Evolutionary conservation across 2,329 filamentous ascomycete species (phyloP), one percentile per base, ranked within the genome.

Genomic region (Elsinoe batatas): DNA sequence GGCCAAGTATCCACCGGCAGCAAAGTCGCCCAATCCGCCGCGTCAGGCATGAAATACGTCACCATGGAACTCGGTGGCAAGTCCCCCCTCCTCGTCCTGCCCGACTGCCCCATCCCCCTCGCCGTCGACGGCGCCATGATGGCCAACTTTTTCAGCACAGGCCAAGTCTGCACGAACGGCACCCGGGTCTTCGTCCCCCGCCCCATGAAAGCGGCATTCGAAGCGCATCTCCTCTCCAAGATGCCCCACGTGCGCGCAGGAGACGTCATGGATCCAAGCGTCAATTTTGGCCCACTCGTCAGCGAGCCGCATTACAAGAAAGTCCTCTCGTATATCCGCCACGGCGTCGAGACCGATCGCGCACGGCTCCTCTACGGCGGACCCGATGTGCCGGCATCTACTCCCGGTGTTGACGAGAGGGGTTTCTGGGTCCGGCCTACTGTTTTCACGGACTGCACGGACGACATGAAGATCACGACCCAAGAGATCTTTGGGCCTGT

Each of bases 1-100:
- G 89, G 89, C 15, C 88, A 94, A 67, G 88, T 94, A 22, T 79
- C 81, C 58, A 95, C 89, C 0, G 89, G 90, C 12, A 80, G 81
- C 71, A 91, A 88, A 68, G 89, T 95, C 8, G 88, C 89, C 8
- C 80, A 79, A 42, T 76, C 83, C 35, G 89, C 89, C 2, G 84
- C 86, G 1, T 81, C 80, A 32, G 81, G 80, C 63, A 90, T 94
- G 85, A 94, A 94, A 72, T 89, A 90, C 66, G 84, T 93, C 49
- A 95, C 90, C 17, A 91, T 94, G 86, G 90, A 95, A 72, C 79
- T 95, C 0, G 90, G 90, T 55, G 90, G 90, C 50, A 95, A 95
- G 73, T 89, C 84, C 58, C 87, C 89, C 0, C 76, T 89, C 40
- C 75, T 95, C 51, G 77, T 95, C 46, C 80, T 95, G 1, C 87